Evolutionary conservation across 768 basidiomycete species (phyloP), one percentile per base, ranked within the genome.

Genomic region (Rhizopogon roseolus): DNA sequence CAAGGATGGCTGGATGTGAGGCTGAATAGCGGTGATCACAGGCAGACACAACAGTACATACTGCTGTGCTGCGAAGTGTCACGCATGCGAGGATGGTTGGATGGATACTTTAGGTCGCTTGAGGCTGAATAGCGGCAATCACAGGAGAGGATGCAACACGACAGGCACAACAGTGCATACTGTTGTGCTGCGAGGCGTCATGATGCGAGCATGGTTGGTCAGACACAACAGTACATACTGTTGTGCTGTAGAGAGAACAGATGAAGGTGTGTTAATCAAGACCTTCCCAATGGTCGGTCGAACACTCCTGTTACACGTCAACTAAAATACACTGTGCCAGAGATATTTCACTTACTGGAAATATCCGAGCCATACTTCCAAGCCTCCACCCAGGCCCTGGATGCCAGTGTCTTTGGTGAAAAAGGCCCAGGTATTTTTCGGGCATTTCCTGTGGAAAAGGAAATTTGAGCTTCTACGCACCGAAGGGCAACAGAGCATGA

Each of bases 1-100:
- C n/a, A n/a, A n/a, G n/a, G n/a, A n/a, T n/a, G n/a, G n/a, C 93
- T 82, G 39, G 85, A 91, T n/a, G 67, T 98, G 89, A 19, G 98
- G 81, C 67, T 92, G 84, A 37, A 99, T 78, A 2, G 91, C n/a
- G n/a, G n/a, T n/a, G n/a, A n/a, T n/a, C n/a, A n/a, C n/a, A n/a
- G 22, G 22, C 22, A 22, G 22, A 22, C 22, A 22, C 22, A 22
- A 22, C 22, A 22, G 22, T 22, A 22, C 22, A 22, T 22, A 22
- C 22, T 22, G 22, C 3, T 22, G 22, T 22, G 22, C 37, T 34
- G 13, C 10, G n/a, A 14, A 5, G 14, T 13, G 14, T 38, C 41
- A 3, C 22, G 22, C n/a, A 22, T 22, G 22, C 22, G 22, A 22
- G 22, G 22, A 22, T 22, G 22, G 3, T 22, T 22, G 22, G 22